Conservation (phyloP, 2,329 filamentous ascomycete species). For the Endothia cerciana region DNA sequence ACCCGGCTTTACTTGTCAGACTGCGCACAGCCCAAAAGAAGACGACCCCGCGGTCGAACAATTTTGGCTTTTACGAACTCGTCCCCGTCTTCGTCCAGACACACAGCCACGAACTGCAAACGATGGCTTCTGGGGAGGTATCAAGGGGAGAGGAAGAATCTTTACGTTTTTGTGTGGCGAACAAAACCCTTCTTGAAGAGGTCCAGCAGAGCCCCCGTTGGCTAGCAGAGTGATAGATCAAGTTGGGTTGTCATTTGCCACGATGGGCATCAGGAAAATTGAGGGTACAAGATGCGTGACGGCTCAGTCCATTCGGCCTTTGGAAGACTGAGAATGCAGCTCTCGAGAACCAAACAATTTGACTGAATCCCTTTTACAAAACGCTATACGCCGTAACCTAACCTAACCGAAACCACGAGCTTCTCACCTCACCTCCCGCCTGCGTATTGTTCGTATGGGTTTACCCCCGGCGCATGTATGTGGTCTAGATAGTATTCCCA, state of each 20-base stretch:
- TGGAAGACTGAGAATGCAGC: not conserved
- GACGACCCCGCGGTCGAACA: not conserved
- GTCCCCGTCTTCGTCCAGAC: not conserved
- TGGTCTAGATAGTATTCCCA: not conserved
- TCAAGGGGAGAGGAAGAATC: not conserved
- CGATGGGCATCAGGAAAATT: not conserved
- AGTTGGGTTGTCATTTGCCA: not conserved
- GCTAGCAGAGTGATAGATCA: conserved; percentile 5
- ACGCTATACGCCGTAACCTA: not conserved
- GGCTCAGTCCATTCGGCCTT: not conserved
- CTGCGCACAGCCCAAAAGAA: not conserved
- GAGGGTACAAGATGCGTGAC: not conserved
- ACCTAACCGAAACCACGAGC: not conserved
- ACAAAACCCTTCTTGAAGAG: not conserved
- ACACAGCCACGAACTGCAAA: conserved; percentile 1
- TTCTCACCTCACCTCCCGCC: not conserved
- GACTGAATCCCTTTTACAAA: not conserved
- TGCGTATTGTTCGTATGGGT: not conserved
- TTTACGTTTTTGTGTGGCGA: not conserved
- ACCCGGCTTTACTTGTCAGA: not conserved
- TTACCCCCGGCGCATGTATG: not conserved
- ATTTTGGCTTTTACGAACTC: not conserved
- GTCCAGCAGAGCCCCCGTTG: conserved; percentile 6
- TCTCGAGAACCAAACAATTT: conserved; percentile 2
- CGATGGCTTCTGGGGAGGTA: conserved; percentile 7